Conservation (phyloP, 305 asterid genomes). For the Fraxinus latifolia region DNA sequence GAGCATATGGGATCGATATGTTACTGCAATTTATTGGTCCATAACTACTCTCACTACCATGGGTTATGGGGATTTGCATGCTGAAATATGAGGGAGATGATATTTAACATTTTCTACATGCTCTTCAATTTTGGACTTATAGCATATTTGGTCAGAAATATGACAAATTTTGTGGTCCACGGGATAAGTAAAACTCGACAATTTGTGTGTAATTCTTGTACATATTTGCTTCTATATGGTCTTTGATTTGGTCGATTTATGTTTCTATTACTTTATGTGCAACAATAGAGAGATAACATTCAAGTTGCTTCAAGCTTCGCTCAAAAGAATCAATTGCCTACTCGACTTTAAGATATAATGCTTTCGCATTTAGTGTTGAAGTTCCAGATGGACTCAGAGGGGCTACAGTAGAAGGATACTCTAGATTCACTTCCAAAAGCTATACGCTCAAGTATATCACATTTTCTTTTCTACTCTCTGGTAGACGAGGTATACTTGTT, state of each 20-base stretch:
- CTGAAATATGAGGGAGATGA: slow-evolving; percentile 65
- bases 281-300: slow-evolving; percentile 67
- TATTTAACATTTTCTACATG: slow-evolving; percentile 68
- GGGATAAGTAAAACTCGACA: slow-evolving; percentile 69
- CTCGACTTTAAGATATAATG: slow-evolving; percentile 78
- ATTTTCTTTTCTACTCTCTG: slow-evolving; percentile 68
- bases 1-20: slow-evolving; percentile 62
- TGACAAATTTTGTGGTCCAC: slow-evolving; percentile 84
- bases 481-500: slow-evolving; percentile 69
- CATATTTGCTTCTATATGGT: slow-evolving; percentile 7
- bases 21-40: slow-evolving; percentile 78
- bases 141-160: slow-evolving; percentile 76
- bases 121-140: slow-evolving; percentile 73
- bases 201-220: slow-evolving; percentile 49
- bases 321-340: slow-evolving; percentile 68
- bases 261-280: not conserved
- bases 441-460: slow-evolving; percentile 82
- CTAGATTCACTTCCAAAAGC: slow-evolving; percentile 81
- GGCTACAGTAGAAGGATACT: slow-evolving; percentile 80
- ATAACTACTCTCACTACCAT: slow-evolving; percentile 75
- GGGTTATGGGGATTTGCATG: slow-evolving; percentile 84
- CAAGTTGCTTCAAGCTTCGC: slow-evolving; percentile 83
- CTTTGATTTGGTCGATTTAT: not conserved
- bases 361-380: slow-evolving; percentile 84
- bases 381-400: slow-evolving; percentile 72